Percentiles rank a stretch among this genome's conserved stretches.
These are phyloP conservation scores for Podospora sp. DNA, from an alignment of 495 filamentous ascomycete genomes.

Conservation along the genomic window DNA sequence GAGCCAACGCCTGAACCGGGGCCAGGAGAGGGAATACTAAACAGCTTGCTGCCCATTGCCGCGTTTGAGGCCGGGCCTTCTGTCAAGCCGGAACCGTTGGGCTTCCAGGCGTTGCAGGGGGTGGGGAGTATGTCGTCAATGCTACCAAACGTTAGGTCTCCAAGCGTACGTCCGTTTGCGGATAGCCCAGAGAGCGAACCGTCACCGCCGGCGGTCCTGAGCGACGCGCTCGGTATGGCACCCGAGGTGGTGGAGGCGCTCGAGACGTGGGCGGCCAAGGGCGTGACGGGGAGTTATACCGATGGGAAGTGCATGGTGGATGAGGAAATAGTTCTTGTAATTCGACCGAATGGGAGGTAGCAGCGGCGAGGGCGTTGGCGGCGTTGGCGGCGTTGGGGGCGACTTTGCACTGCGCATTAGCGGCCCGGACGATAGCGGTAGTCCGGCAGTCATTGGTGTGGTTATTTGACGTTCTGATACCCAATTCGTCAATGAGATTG, in stretches of 20 bases:
- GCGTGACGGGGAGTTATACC: not conserved
- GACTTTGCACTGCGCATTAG: too few relatives aligned
- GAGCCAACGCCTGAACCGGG: not conserved
- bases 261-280: not conserved
- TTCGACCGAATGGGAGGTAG: not conserved
- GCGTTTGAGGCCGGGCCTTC: slow-evolving; percentile 5
- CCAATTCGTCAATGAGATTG: too few relatives aligned
- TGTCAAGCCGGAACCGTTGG: not conserved
- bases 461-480: too few relatives aligned
- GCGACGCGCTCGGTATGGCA: too few relatives aligned
- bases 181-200: too few relatives aligned
- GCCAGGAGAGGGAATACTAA: slow-evolving; percentile 12
- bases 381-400: not conserved
- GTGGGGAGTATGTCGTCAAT: too few relatives aligned
- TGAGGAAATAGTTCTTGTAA: not conserved
- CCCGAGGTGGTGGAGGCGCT: slow-evolving; percentile 1
- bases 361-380: not conserved
- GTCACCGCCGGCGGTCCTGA: too few relatives aligned
- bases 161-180: too few relatives aligned
- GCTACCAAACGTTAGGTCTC: too few relatives aligned
- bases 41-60: not conserved
- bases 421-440: too few relatives aligned
- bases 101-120: too few relatives aligned
- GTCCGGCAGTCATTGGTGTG: too few relatives aligned
- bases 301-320: slow-evolving; percentile 1